These are phyloP conservation scores for Nymphaea colorata DNA, from an alignment of 164 flowering plant species.

Conservation along the genomic window DNA sequence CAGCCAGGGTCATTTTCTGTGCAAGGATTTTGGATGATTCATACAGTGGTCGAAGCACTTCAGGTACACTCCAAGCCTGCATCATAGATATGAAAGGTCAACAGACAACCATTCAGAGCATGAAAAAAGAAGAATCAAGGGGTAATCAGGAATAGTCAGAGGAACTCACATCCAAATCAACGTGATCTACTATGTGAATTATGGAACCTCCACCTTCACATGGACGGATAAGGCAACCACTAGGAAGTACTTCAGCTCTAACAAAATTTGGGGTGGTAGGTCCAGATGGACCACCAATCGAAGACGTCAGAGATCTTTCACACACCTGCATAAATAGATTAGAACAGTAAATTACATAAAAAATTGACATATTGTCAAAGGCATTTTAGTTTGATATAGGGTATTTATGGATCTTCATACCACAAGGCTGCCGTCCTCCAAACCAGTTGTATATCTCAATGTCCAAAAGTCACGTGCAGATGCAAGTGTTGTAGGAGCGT, in stretches of 20 bases:
- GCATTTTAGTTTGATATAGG: too few species aligned
- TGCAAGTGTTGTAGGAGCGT: constrained; percentile 89
- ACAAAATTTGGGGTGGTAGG: constrained; percentile 45
- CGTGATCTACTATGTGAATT: constrained; percentile 76
- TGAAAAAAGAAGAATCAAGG: neutral
- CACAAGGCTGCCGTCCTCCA: constrained; percentile 88
- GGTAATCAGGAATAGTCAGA: too few species aligned
- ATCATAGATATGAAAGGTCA: neutral
- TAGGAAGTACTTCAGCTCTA: constrained; percentile 70
- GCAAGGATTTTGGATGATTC: constrained; percentile 76
- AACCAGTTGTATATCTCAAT: constrained; percentile 52
- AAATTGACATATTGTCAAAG: too few species aligned
- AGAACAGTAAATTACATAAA: neutral
- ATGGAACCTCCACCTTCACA: constrained; percentile 90
- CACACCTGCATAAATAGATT: constrained; percentile 40
- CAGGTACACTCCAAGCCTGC: constrained; percentile 65
- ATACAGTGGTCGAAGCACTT: constrained; percentile 71
- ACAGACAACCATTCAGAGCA: neutral
- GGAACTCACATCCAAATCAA: constrained; percentile 54
- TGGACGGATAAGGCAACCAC: constrained; percentile 74
- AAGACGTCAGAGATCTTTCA: constrained; percentile 65
- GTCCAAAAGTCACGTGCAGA: constrained; percentile 88
- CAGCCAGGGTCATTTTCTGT: constrained; percentile 70
- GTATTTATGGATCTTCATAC: constrained; percentile 15
- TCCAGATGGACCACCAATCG: constrained; percentile 61